Evolutionary conservation across 257 asterid genomes (phyloP).

Genomic region (Solanum megistacrolobum): DNA sequence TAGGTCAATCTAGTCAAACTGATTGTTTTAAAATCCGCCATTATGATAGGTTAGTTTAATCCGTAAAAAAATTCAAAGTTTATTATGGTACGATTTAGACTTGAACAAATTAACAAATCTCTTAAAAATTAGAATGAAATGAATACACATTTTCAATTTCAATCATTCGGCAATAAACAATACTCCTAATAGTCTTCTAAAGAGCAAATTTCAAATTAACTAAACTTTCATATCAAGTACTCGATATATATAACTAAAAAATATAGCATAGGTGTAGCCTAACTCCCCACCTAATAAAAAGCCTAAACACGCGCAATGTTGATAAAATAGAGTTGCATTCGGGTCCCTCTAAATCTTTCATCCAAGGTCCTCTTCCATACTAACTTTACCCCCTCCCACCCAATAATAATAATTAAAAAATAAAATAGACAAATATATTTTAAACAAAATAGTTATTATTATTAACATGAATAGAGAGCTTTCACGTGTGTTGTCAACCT

Average conservation of each 20-base stretch:
- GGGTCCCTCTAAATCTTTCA: not conserved
- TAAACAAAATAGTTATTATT: not conserved
- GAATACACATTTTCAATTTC: not conserved
- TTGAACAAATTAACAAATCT: too few species aligned
- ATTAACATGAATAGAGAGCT: not conserved
- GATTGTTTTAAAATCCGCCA: too few species aligned
- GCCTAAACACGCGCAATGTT: not conserved
- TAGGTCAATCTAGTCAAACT: not conserved
- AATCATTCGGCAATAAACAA: not conserved
- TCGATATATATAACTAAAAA: not conserved
- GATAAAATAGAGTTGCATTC: not conserved
- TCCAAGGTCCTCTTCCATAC: not conserved
- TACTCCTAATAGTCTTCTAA: not conserved
- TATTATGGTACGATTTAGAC: too few species aligned
- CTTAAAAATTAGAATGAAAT: too few species aligned
- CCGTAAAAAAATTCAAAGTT: too few species aligned
- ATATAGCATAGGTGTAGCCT: not conserved
- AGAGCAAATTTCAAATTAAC: not conserved
- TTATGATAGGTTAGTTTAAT: too few species aligned
- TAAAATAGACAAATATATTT: not conserved
- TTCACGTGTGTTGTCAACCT: conserved; percentile 61
- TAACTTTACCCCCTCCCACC: too few species aligned
- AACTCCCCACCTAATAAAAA: not conserved
- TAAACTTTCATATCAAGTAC: not conserved
- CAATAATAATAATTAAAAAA: not conserved